Conservation (phyloP, 139 green algal species). For the Dunaliella primolecta region DNA sequence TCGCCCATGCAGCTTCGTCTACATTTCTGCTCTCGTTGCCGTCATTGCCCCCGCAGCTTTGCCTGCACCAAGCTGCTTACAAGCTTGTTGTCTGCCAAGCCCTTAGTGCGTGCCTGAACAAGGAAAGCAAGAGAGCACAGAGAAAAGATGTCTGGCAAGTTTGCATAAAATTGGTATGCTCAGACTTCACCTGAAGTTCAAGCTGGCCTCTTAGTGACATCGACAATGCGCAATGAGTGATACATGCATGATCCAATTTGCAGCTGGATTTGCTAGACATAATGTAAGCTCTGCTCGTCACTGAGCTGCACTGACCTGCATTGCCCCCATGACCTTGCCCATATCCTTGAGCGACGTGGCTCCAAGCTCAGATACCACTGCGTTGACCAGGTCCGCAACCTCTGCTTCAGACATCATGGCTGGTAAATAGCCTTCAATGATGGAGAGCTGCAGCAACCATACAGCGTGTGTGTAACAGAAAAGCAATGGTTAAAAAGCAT, state of each 20-base stretch:
- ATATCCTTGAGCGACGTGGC: slow-evolving; percentile 43
- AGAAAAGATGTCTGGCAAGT: not conserved
- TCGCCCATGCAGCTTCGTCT: too few relatives aligned
- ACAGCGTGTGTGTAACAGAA: too few relatives aligned
- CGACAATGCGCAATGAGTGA: not conserved
- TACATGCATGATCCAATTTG: not conserved
- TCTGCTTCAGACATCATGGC: slow-evolving; percentile 36
- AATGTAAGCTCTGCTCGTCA: not conserved
- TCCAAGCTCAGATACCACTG: slow-evolving; percentile 36
- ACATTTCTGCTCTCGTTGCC: too few relatives aligned
- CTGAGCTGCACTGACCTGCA: too few relatives aligned
- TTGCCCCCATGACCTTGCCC: slow-evolving; percentile 39
- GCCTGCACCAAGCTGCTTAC: slow-evolving; percentile 34
- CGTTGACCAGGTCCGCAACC: slow-evolving; percentile 32
- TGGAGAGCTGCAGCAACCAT: slow-evolving; percentile 1
- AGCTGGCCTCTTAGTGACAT: not conserved
- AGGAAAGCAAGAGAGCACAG: not conserved
- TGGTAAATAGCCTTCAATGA: slow-evolving; percentile 31
- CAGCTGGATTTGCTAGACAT: not conserved
- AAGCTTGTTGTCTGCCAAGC: slow-evolving; percentile 41
- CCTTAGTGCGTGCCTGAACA: slow-evolving; percentile 22
- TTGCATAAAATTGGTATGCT: not conserved
- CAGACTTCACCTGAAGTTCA: not conserved
- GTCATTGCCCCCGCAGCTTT: too few relatives aligned
- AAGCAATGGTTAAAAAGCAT: too few relatives aligned